Conservation (phyloP, 2,329 filamentous ascomycete species). For the Septoria linicola region DNA sequence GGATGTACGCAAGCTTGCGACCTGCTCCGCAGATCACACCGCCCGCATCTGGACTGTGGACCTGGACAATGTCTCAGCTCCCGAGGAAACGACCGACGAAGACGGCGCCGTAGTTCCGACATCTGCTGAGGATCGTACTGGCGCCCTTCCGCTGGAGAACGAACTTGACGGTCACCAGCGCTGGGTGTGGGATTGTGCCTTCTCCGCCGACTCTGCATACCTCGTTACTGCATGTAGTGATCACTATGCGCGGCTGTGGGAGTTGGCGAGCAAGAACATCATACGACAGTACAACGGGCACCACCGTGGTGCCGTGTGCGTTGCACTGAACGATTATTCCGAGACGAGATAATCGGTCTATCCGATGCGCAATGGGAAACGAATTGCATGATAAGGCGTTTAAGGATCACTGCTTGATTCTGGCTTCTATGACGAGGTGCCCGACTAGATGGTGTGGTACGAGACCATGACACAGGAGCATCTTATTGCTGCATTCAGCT, state of each 20-base stretch:
- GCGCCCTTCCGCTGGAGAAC: constrained; percentile 76
- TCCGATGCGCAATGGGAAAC: neutral
- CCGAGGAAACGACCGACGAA: constrained; percentile 21
- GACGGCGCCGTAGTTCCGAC: constrained; percentile 12
- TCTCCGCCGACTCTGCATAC: constrained; percentile 89
- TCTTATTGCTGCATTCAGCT: neutral
- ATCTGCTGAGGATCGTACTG: constrained; percentile 40
- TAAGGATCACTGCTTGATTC: neutral
- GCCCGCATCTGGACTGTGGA: constrained; percentile 97
- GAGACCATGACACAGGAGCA: neutral
- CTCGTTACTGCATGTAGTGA: constrained; percentile 91
- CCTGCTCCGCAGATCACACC: constrained; percentile 89
- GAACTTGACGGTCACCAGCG: constrained; percentile 87
- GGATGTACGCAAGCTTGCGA: constrained; percentile 90
- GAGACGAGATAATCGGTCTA: constrained; percentile 27
- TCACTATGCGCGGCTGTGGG: constrained; percentile 90
- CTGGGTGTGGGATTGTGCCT: constrained; percentile 97
- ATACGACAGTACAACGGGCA: constrained; percentile 96
- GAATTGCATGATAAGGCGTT: neutral
- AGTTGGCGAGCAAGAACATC: constrained; percentile 79
- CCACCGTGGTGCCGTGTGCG: constrained; percentile 86
- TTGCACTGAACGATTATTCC: constrained; percentile 76
- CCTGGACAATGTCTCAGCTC: constrained; percentile 42
- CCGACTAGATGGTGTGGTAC: no score
- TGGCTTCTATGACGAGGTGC: neutral